Evolutionary conservation across 78 protist species (phyloP), one percentile per base, ranked within the genome.

Genomic region (Dictyostelium firmibasis): DNA sequence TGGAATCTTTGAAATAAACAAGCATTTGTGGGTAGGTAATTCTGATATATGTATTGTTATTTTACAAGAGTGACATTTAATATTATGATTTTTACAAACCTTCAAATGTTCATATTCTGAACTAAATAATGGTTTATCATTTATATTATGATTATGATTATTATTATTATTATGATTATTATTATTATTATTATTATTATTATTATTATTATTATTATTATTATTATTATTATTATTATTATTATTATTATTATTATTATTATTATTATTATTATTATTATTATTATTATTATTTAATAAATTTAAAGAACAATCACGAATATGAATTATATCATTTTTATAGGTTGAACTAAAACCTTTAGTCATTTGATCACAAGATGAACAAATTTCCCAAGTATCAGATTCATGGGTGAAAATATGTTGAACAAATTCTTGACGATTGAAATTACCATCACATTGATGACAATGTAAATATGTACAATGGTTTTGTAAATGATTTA

Each of bases 41-140:
- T 79, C 85, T 79, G 29, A 18, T 7, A 44, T 38, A 47, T 79
- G 62, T 0, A 79, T 23, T 6, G 72, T 44, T 14, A 14, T 47
- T 79, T 60, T 50, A 60, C 86, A 82, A 16, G 76, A 82, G 27
- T 25, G 86, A 82, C 86, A 82, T 57, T 82, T 50, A 20, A 82
- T 35, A 29, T 23, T 31, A 33, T 82, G 86, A 60, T 82, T 82
- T 35, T 47, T 47, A 60, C 86, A 82, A 38, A 20, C 67, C 20
- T 25, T 44, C 35, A 82, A 82, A 60, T 82, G 86, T 82, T 33
- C 35, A 60, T 31, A 57, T 57, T 82, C 86, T 31, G 86, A 38
- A 38, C 31, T 38, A 20, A 57, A 57, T 20, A 57, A 57, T 20
- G 25, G 10, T n/a, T 38, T 35, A 43, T 20, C 57, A 41, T 10